A percentile compares a stretch with the other conserved stretches of the same genome.
Conservation (phyloP, 2,329 filamentous ascomycete genomes). For the Colletotrichum sp. region DNA sequence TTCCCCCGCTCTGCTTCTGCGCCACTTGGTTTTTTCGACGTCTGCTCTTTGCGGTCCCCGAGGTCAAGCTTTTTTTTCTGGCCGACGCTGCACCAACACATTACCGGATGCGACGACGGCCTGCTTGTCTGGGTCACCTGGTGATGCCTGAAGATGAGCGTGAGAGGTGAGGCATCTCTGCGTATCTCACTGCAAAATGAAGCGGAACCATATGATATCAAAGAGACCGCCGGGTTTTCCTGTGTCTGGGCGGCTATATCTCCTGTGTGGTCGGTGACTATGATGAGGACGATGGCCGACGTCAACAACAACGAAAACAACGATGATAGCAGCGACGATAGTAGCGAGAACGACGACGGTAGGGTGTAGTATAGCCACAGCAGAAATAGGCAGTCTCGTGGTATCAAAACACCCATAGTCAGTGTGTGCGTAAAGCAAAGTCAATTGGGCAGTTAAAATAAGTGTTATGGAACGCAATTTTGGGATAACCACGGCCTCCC, state of each 20-base stretch:
- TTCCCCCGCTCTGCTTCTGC: slow-evolving; percentile 3
- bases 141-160: neutral
- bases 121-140: neutral
- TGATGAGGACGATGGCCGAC: neutral
- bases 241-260: neutral
- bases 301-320: too few relatives aligned
- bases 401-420: neutral
- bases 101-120: neutral
- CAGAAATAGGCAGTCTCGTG: neutral
- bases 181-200: neutral
- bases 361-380: neutral
- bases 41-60: neutral
- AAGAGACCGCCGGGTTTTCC: neutral
- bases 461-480: neutral
- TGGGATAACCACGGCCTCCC: neutral
- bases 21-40: neutral
- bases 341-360: neutral
- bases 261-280: neutral
- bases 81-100: neutral
- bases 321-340: too few relatives aligned
- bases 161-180: neutral
- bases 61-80: slow-evolving; percentile 9
- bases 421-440: neutral
- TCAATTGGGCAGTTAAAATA: neutral
- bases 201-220: neutral